Conservation (phyloP, 148 eudicot species). For the Diospyros kaki region DNA sequence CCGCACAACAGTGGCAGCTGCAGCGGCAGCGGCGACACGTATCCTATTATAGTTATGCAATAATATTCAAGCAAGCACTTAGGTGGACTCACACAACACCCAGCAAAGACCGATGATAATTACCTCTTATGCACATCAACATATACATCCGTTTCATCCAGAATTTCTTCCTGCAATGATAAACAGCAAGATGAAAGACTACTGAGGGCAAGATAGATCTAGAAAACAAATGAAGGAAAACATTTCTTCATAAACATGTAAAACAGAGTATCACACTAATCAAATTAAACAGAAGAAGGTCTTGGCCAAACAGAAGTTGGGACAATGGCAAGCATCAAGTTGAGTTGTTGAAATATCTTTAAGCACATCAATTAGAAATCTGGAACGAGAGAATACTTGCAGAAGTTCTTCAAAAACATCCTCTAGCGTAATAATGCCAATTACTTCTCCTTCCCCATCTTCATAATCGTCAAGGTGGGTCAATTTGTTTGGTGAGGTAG, state of each 20-base stretch:
- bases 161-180: constrained; percentile 72
- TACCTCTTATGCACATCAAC: constrained; percentile 87
- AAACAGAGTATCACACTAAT: not conserved
- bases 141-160: constrained; percentile 85
- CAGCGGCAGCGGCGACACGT: constrained; percentile 80
- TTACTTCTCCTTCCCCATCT: constrained; percentile 87
- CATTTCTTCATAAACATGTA: not conserved
- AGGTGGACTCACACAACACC: not conserved
- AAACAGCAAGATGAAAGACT: constrained; percentile 12
- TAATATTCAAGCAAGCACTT: not conserved
- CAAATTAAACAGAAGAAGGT: constrained; percentile 3
- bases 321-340: not conserved
- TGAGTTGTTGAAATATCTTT: not conserved
- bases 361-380: not conserved
- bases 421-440: constrained; percentile 89
- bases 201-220: not conserved
- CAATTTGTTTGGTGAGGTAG: constrained; percentile 25
- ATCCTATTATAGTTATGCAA: constrained; percentile 41
- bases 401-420: constrained; percentile 97
- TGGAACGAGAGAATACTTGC: constrained; percentile 41
- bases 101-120: constrained; percentile 5
- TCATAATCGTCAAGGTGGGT: constrained; percentile 50
- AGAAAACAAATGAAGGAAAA: not conserved
- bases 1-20: constrained; percentile 68
- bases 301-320: not conserved